A percentile compares a stretch with the other conserved stretches of the same genome.
Evolutionary conservation across 495 filamentous ascomycete species (phyloP).

Genomic region (Penicillium daleae): DNA sequence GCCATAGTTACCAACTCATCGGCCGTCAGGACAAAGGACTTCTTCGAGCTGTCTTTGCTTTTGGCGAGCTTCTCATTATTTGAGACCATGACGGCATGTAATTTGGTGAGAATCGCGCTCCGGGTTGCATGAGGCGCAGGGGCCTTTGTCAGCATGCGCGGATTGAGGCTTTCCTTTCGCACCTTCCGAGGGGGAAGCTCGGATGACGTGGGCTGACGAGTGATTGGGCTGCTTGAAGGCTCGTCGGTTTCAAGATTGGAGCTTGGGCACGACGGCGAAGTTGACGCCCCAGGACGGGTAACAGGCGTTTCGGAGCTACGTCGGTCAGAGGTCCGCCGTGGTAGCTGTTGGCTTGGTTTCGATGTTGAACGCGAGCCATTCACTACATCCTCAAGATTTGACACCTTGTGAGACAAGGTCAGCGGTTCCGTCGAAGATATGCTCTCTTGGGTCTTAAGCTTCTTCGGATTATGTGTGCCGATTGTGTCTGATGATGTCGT

Average conservation of each 20-base stretch:
- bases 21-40: conserved; percentile 61
- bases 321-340: not conserved
- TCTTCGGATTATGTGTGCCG: conserved; percentile 11
- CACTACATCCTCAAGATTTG: not conserved
- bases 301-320: conserved; percentile 23
- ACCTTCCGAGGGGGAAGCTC: conserved; percentile 39
- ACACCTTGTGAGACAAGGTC: not conserved
- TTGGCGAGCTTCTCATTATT: conserved; percentile 63
- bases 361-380: not conserved
- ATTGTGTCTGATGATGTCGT: not conserved
- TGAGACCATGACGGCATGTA: conserved; percentile 74
- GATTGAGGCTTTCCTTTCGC: conserved; percentile 67
- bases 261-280: conserved; percentile 40
- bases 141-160: conserved; percentile 71
- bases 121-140: conserved; percentile 74
- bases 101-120: conserved; percentile 64
- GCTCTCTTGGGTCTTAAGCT: conserved; percentile 5
- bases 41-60: conserved; percentile 57
- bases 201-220: conserved; percentile 4
- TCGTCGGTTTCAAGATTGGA: conserved; percentile 18
- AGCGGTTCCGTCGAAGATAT: not conserved
- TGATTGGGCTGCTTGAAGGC: conserved; percentile 13
- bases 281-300: conserved; percentile 39
- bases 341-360: not conserved
- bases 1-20: conserved; percentile 77